These are phyloP conservation scores for Suhomyces kilbournensis DNA, from an alignment of 805 yeast genomes.

Conservation along the genomic window DNA sequence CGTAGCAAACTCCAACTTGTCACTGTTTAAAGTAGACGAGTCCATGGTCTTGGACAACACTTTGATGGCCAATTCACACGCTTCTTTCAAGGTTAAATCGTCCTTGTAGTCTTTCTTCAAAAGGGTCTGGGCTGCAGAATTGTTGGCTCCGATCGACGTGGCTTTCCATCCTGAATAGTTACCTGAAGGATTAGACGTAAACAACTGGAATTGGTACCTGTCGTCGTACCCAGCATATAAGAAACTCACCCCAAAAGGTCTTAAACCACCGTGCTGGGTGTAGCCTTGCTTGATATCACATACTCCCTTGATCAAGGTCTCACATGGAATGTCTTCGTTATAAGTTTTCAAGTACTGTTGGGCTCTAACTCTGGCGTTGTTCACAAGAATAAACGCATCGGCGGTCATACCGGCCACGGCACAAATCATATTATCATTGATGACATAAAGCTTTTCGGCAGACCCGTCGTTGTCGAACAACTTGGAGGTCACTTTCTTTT, in stretches of 20 bases:
- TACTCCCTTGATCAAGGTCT: constrained; percentile 77
- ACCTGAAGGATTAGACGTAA: constrained; percentile 95
- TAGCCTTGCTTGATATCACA: constrained; percentile 97
- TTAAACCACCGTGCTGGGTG: constrained; percentile 97
- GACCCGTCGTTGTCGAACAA: constrained; percentile 90
- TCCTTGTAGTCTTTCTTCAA: constrained; percentile 93
- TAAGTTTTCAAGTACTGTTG: constrained; percentile 83
- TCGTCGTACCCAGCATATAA: constrained; percentile 95
- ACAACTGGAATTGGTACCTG: constrained; percentile 83
- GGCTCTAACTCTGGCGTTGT: constrained; percentile 79
- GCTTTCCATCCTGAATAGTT: constrained; percentile 99
- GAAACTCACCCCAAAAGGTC: constrained; percentile 98
- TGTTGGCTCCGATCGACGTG: constrained; percentile 93
- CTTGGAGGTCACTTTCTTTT: constrained; percentile 89
- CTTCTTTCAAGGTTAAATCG: constrained; percentile 68
- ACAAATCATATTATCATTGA: constrained; percentile 80
- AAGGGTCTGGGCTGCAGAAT: constrained; percentile 92
- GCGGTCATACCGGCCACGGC: constrained; percentile 99
- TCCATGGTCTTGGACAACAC: constrained; percentile 94
- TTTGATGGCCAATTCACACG: constrained; percentile 83
- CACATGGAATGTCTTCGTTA: constrained; percentile 93
- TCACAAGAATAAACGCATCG: constrained; percentile 88
- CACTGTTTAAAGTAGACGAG: constrained; percentile 76
- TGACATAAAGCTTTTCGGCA: constrained; percentile 85
- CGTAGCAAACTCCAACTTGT: constrained; percentile 91